Evolutionary conservation across 1,284 basidiomycete genomes (phyloP).

Genomic region (Pyrrhoderma noxium): DNA sequence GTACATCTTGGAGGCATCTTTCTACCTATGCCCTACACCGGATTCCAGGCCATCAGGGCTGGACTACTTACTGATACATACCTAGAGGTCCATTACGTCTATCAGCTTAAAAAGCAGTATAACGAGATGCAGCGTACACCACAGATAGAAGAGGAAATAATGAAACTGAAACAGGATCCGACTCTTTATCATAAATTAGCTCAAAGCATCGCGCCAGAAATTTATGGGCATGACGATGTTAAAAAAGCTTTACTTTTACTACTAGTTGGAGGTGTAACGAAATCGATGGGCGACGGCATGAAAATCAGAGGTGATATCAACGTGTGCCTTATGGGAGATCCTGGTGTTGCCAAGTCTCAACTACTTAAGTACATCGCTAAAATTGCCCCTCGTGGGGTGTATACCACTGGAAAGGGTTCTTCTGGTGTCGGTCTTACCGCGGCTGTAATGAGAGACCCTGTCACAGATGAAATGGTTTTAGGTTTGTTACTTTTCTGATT

Average conservation of each 20-base stretch:
- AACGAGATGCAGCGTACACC: slow-evolving; percentile 89
- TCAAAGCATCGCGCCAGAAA: slow-evolving; percentile 93
- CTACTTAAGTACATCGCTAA: slow-evolving; percentile 98
- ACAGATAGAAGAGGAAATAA: slow-evolving; percentile 69
- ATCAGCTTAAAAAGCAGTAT: slow-evolving; percentile 98
- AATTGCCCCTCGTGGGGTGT: slow-evolving; percentile 94
- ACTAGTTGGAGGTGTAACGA: slow-evolving; percentile 93
- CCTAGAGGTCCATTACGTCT: slow-evolving; percentile 85
- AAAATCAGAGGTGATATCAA: slow-evolving; percentile 98
- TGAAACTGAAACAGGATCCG: slow-evolving; percentile 68
- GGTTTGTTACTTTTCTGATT: slow-evolving; percentile 45
- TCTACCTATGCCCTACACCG: slow-evolving; percentile 85
- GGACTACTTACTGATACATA: slow-evolving; percentile 97
- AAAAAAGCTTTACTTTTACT: slow-evolving; percentile 96
- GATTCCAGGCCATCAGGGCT: slow-evolving; percentile 84
- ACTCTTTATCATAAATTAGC: slow-evolving; percentile 81
- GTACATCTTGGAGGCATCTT: slow-evolving; percentile 89
- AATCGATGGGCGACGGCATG: slow-evolving; percentile 94
- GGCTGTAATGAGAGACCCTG: slow-evolving; percentile 98
- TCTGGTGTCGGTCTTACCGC: slow-evolving; percentile 98
- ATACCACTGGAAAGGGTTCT: slow-evolving; percentile 97
- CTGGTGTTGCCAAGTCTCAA: slow-evolving; percentile 99
- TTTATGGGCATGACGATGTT: slow-evolving; percentile 96
- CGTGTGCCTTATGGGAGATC: slow-evolving; percentile 98
- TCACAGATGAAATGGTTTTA: slow-evolving; percentile 99